These are phyloP conservation scores for Trichosporon faecale DNA, from an alignment of 1,284 basidiomycete species.

Conservation along the genomic window DNA sequence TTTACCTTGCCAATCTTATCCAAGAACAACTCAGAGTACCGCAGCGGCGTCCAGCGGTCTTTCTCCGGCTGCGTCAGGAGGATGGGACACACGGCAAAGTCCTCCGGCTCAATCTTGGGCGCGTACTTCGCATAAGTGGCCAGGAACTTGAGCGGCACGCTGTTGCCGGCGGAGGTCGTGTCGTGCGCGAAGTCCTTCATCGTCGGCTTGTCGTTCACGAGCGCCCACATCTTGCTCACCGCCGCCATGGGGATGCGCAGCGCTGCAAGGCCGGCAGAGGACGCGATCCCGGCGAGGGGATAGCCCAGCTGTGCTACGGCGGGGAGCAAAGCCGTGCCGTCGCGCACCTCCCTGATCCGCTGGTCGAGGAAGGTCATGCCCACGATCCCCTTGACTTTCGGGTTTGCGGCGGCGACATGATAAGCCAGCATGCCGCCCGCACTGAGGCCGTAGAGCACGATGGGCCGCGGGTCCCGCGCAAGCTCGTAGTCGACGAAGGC, in stretches of 20 bases:
- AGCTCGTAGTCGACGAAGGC: not conserved
- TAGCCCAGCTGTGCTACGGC: not conserved
- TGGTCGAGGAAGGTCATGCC: conserved; percentile 1
- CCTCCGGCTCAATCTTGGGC: not conserved
- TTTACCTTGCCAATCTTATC: not conserved
- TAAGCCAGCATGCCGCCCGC: not conserved
- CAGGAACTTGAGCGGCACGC: not conserved
- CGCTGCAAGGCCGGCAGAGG: not conserved
- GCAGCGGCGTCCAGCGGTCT: not conserved
- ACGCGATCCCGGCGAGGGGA: not conserved
- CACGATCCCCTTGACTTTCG: not conserved
- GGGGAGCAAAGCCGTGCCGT: not conserved
- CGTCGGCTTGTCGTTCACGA: not conserved
- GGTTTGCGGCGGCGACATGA: not conserved
- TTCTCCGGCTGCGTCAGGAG: not conserved
- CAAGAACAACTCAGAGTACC: not conserved
- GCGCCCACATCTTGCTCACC: not conserved
- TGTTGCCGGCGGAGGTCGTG: not conserved
- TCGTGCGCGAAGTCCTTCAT: not conserved
- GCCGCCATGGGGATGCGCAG: not conserved
- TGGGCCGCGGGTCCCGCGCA: not conserved
- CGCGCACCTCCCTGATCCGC: not conserved
- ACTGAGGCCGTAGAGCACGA: not conserved
- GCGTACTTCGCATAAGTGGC: not conserved
- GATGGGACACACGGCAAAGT: not conserved